Evolutionary conservation across 345 rosid genomes (phyloP), one percentile per base, ranked within the genome.

Genomic region (Brassica incana): DNA sequence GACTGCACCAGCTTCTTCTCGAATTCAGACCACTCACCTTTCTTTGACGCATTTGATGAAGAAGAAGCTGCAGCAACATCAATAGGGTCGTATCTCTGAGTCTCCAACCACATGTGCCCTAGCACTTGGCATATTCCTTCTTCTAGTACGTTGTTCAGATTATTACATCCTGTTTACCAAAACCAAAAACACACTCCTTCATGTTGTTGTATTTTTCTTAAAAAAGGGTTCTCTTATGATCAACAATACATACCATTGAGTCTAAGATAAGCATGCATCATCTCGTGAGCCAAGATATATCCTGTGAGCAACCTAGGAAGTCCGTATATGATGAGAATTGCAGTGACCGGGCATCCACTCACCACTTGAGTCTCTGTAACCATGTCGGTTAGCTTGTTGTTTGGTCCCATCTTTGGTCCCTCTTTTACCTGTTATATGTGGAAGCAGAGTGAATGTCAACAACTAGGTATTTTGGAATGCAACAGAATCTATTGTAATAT

Each of bases 251-350:
- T 67, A 94, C 98, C 99, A 70, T 91, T 86, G 48, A 95, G 95
- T 73, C 98, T 90, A 80, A 95, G 99, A 88, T 90, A 92, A 0
- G 99, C 99, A 6, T 95, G 98, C 99, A 93, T 95, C 96, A 95
- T 89, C 83, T 95, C 99, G 65, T 93, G 99, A 81, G 94, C 98
- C 54, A 93, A 81, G 75, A 95, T 90, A 2, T 93, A 89, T 8
- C 99, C 99, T 2, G 99, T 89, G 79, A 90, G 79, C 82, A 95
- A 80, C 86, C 92, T 90, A 40, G 99, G 99, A 54, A 92, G 92
- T 69, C 99, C 97, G 81, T 86, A 90, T 73, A 95, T 14, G 66
- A 95, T 89, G 78, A 95, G 97, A 81, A 95, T 92, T 15, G 97
- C 99, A 2, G 97, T 91, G 68, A 95, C 97, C 80, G 92, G 95